These are phyloP conservation scores for Nemania sp. DNA, from an alignment of 2,329 filamentous ascomycete genomes.

Conservation along the genomic window DNA sequence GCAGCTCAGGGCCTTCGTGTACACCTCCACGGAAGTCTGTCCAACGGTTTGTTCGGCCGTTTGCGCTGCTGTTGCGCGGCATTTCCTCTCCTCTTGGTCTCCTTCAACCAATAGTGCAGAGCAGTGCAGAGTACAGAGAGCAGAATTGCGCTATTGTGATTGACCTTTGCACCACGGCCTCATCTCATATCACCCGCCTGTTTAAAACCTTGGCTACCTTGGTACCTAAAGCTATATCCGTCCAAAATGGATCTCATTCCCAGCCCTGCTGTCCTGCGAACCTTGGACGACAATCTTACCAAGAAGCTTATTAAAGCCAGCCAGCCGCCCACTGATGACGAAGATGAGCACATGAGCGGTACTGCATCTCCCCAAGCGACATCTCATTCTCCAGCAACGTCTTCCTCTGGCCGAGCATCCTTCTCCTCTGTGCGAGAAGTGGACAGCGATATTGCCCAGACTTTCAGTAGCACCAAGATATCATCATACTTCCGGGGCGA, in stretches of 20 bases:
- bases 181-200: background rate
- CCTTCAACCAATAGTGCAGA: background rate
- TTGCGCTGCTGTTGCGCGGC: conserved; percentile 17
- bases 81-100: conserved; percentile 6
- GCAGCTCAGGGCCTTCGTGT: conserved; percentile 1
- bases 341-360: conserved; percentile 36
- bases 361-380: conserved; percentile 9
- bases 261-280: conserved; percentile 19
- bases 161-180: conserved; percentile 31
- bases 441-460: conserved; percentile 61
- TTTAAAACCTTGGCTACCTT: conserved; percentile 3
- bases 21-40: conserved; percentile 6
- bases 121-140: conserved; percentile 6
- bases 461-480: conserved; percentile 65
- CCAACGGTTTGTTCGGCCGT: background rate
- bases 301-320: conserved; percentile 24
- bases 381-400: conserved; percentile 40
- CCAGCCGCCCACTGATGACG: conserved; percentile 28
- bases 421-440: conserved; percentile 66
- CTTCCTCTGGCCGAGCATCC: conserved; percentile 51
- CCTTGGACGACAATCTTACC: conserved; percentile 16
- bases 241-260: conserved; percentile 20
- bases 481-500: conserved; percentile 56
- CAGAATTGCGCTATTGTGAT: conserved; percentile 37
- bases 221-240: conserved; percentile 1